phyloP scores from a whole-genome alignment of 2,329 filamentous ascomycete genomes.

The Emergomyces orientalis region DNA sequence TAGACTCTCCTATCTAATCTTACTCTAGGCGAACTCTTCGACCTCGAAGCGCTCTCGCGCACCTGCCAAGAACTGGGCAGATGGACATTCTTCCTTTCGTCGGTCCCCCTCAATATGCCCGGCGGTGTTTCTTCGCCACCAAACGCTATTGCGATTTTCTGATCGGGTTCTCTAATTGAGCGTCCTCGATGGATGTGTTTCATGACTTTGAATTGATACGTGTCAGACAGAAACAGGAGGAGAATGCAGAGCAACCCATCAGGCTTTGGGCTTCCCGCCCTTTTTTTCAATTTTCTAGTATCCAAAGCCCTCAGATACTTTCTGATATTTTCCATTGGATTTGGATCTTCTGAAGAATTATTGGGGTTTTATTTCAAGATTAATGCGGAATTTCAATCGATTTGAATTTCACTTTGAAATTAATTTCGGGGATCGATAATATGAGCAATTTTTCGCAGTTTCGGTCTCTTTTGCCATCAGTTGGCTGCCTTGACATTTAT shows the following conservation, averaged over 20 bases:
- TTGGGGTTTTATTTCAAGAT: not conserved
- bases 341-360: not conserved
- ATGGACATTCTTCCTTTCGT: slow-evolving; percentile 45
- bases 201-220: not conserved
- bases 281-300: not conserved
- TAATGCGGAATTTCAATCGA: not conserved
- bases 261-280: not conserved
- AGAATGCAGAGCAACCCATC: not conserved
- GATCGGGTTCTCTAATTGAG: slow-evolving; percentile 7
- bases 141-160: slow-evolving; percentile 40
- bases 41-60: slow-evolving; percentile 36
- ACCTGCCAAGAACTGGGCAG: slow-evolving; percentile 30
- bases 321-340: not conserved
- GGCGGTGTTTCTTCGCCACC: slow-evolving; percentile 40
- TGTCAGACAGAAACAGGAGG: not conserved
- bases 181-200: not conserved
- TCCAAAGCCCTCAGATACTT: not conserved
- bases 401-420: not conserved
- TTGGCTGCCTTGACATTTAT: not conserved
- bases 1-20: slow-evolving; percentile 8
- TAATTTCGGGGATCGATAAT: not conserved
- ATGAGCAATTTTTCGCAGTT: not conserved
- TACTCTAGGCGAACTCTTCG: slow-evolving; percentile 36
- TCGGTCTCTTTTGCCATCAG: not conserved
- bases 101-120: slow-evolving; percentile 42